Base-by-base conservation (phyloP, 1,284 basidiomycete species). In the Ganoderma lingzhi region DNA sequence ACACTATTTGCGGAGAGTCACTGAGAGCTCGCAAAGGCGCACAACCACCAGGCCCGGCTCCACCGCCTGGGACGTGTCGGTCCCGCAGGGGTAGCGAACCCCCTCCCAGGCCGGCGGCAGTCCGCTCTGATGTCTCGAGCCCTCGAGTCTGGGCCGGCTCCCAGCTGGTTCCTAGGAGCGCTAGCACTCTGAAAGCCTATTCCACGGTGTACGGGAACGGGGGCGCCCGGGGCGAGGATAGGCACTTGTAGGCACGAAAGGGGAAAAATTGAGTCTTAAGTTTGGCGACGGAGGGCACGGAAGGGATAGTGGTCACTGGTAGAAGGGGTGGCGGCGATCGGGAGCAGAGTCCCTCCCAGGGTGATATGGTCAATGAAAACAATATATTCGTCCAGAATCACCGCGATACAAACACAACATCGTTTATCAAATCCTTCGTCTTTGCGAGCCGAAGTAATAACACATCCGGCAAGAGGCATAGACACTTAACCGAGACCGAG, bases 101-200 rank as follows among this genome's bases (percentile, higher is more conserved):
- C 14, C 53, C 12, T 15, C 30, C 12, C 30, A 41, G 19, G 59
- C 59, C 37, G 48, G 48, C 48, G 23, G 48, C 12, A 51, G 9
- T 23, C 19, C 32, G n/a, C 6, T 23, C 23, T 28, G 48, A 28
- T 5, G 23, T 14, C 23, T 51, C 48, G 48, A 28, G 23, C 23
- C n/a, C 35, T 63, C 48, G 62, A 41, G 37, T 44, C 53, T 41
- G 63, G 53, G 32, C 37, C 14, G 15, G 28, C 39, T 64, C 63
- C 39, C 63, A 58, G 30, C n/a, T n/a, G n/a, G 53, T 64, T 58
- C 63, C 53, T 64, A 53, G 23, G 63, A 64, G 23, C 1, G 23
- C 23, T 23, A 23, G 53, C 37, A 17, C 48, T 42, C 63, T 64
- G 63, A 64, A 64, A 58, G 63, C 44, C 39, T 64, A 64, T 64